These are phyloP conservation scores for Exophiala sp. DNA, from an alignment of 2,329 filamentous ascomycete species.

Conservation along the genomic window DNA sequence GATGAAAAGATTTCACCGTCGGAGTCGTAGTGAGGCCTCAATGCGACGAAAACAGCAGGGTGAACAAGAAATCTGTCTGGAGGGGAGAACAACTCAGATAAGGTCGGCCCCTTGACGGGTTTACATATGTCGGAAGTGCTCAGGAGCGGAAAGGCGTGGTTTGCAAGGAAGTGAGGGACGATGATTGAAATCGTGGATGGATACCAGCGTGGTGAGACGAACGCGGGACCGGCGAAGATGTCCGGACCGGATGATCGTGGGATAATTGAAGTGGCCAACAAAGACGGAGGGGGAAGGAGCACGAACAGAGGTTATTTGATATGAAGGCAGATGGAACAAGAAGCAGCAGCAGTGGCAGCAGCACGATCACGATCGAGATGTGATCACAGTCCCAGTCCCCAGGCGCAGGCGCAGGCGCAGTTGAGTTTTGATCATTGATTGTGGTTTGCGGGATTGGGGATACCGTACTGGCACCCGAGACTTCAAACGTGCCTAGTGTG, in stretches of 20 bases:
- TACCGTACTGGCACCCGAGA: too few species aligned
- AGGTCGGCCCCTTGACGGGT: too few species aligned
- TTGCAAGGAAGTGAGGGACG: too few species aligned
- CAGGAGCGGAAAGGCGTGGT: too few species aligned
- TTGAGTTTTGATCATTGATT: background rate
- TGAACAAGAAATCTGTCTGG: background rate
- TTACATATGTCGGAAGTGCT: too few species aligned
- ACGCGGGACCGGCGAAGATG: background rate
- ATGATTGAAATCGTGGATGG: background rate
- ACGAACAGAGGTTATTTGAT: background rate
- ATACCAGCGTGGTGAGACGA: background rate
- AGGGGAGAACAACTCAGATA: too few species aligned
- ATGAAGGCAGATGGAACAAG: background rate
- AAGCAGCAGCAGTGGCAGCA: too few species aligned
- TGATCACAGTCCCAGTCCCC: background rate
- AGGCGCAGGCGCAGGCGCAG: background rate
- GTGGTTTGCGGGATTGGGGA: background rate
- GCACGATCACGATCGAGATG: slow-evolving; percentile 1
- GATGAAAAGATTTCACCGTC: background rate
- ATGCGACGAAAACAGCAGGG: background rate
- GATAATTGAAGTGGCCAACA: background rate
- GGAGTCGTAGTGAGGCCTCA: background rate
- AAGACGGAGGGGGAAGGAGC: background rate
- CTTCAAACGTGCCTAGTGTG: too few species aligned
- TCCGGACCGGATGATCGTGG: background rate